phyloP scores from a whole-genome alignment of 257 asterid genomes.

The Parsonsia alboflavescens region DNA sequence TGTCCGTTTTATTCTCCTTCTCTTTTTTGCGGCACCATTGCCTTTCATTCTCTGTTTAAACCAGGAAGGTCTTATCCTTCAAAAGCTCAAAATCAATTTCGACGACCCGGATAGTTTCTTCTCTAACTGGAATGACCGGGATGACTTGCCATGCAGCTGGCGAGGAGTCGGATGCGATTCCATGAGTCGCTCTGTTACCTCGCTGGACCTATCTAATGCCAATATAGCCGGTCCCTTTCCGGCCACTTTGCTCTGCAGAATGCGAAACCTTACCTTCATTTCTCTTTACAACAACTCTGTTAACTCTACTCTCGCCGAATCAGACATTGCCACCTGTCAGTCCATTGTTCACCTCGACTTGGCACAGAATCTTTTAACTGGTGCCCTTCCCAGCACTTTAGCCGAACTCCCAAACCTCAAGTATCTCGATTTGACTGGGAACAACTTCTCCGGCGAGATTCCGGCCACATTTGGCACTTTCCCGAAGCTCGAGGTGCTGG shows the following conservation, averaged over 20 bases:
- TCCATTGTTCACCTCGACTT: slow-evolving; percentile 76
- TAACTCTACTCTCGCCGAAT: slow-evolving; percentile 49
- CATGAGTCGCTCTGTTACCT: slow-evolving; percentile 38
- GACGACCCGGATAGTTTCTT: slow-evolving; percentile 72
- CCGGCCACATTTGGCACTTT: slow-evolving; percentile 73
- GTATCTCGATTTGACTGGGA: slow-evolving; percentile 82
- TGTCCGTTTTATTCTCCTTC: slow-evolving; percentile 20
- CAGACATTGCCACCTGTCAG: slow-evolving; percentile 45
- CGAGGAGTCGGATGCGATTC: slow-evolving; percentile 63
- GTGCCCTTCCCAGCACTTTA: slow-evolving; percentile 47
- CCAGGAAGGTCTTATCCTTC: slow-evolving; percentile 63
- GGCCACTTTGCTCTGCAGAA: slow-evolving; percentile 54
- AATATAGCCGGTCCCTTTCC: slow-evolving; percentile 87
- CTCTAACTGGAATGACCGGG: slow-evolving; percentile 60
- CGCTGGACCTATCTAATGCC: slow-evolving; percentile 74
- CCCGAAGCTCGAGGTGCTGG: slow-evolving; percentile 70
- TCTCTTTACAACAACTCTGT: slow-evolving; percentile 72
- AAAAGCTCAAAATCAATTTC: slow-evolving; percentile 52
- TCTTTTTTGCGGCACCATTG: slow-evolving; percentile 20
- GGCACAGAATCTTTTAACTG: slow-evolving; percentile 75
- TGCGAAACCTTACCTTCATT: slow-evolving; percentile 41
- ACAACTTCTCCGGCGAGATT: slow-evolving; percentile 81
- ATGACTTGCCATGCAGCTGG: slow-evolving; percentile 75
- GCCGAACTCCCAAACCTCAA: slow-evolving; percentile 59
- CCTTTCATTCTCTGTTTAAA: slow-evolving; percentile 41